A percentile compares a stretch with the other conserved stretches of the same genome.
Conservation (phyloP, 2,329 filamentous ascomycete species). For the Rosellinia necatrix region DNA sequence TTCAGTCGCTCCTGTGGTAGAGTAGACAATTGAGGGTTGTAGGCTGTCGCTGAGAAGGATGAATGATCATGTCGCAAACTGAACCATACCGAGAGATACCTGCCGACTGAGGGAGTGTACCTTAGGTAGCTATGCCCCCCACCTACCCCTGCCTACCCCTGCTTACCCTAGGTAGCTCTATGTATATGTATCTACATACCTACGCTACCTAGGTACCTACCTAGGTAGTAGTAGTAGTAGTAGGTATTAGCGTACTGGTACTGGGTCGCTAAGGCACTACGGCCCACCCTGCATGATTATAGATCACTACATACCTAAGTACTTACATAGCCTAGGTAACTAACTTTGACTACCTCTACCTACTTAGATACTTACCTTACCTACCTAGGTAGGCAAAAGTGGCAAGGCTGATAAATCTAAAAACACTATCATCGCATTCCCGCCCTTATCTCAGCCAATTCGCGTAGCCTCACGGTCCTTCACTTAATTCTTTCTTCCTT, state of each 20-base stretch:
- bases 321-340: background rate
- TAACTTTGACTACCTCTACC: background rate
- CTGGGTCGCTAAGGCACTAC: too few species aligned
- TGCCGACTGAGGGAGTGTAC: too few species aligned
- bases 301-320: background rate
- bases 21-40: too few species aligned
- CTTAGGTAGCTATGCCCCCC: too few species aligned
- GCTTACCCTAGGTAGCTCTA: too few species aligned
- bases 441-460: background rate
- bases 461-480: background rate
- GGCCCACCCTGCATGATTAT: too few species aligned
- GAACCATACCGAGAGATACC: background rate
- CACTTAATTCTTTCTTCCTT: background rate
- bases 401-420: slow-evolving; percentile 54
- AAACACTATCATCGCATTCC: slow-evolving; percentile 26
- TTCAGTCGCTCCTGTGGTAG: too few species aligned
- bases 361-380: background rate
- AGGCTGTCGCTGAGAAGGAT: background rate
- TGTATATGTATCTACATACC: too few species aligned
- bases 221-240: too few species aligned
- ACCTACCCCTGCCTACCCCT: too few species aligned
- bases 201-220: too few species aligned
- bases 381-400: slow-evolving; percentile 19
- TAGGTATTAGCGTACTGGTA: too few species aligned
- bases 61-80: background rate